Percentiles rank a stretch among this genome's conserved stretches.
Evolutionary conservation across 2,329 filamentous ascomycete genomes (phyloP).

Genomic region (Leptographium procerum): DNA sequence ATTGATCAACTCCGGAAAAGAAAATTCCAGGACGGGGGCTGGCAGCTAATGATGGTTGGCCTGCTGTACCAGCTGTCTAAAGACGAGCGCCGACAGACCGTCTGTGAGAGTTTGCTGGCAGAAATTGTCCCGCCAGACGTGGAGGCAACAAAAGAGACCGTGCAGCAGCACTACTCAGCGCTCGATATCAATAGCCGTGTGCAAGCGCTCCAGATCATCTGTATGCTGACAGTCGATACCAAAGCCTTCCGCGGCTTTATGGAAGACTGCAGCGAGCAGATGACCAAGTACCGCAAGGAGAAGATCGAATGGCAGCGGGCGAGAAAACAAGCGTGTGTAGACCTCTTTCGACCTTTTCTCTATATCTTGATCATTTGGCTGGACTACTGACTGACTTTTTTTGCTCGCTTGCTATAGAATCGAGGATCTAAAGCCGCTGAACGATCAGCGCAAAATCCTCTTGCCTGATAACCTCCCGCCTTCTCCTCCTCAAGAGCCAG

Average conservation of each 20-base stretch:
- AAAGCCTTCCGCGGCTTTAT: constrained; percentile 79
- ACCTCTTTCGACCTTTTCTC: neutral
- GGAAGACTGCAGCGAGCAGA: constrained; percentile 83
- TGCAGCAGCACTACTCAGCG: constrained; percentile 57
- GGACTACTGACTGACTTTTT: constrained; percentile 11
- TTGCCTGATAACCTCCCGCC: constrained; percentile 61
- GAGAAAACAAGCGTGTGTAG: constrained; percentile 47
- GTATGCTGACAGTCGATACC: constrained; percentile 75
- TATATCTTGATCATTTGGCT: neutral
- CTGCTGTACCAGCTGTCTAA: constrained; percentile 76
- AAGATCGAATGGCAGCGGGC: constrained; percentile 87
- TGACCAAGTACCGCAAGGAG: constrained; percentile 90
- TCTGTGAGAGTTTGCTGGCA: constrained; percentile 68
- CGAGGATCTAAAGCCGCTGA: constrained; percentile 59
- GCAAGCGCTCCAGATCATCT: constrained; percentile 71
- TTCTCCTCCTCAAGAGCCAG: constrained; percentile 42
- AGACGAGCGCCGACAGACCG: constrained; percentile 54
- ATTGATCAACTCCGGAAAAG: constrained; percentile 71
- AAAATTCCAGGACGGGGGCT: constrained; percentile 78
- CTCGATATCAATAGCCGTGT: constrained; percentile 78
- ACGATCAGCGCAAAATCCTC: constrained; percentile 62
- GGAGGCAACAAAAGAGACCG: constrained; percentile 65
- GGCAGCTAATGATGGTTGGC: constrained; percentile 83
- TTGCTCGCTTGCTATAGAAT: constrained; percentile 35
- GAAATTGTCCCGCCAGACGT: constrained; percentile 69